Evolutionary conservation across 345 rosid species (phyloP).

Genomic region (Cardamine resedifolia): DNA sequence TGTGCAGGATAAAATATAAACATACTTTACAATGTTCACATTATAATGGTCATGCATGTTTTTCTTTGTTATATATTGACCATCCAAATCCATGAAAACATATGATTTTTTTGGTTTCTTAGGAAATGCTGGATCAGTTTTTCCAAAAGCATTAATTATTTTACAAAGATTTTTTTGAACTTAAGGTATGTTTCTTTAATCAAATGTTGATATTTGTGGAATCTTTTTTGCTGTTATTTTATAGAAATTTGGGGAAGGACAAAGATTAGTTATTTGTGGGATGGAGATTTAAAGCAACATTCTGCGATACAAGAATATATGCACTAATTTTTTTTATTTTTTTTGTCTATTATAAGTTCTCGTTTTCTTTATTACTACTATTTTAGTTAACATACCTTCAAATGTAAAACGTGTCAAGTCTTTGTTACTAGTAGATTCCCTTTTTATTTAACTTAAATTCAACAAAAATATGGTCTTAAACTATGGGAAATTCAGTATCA

Average conservation of each 20-base stretch:
- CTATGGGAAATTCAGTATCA: not conserved
- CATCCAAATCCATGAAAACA: not conserved
- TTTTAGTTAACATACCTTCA: slow-evolving; percentile 11
- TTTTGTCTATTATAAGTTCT: not conserved
- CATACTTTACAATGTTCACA: not conserved
- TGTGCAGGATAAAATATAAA: not conserved
- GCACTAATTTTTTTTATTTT: slow-evolving; percentile 5
- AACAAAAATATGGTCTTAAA: not conserved
- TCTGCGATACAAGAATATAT: slow-evolving; percentile 26
- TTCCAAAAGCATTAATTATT: not conserved
- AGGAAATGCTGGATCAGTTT: not conserved
- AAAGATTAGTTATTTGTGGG: slow-evolving; percentile 32
- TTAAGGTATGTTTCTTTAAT: slow-evolving; percentile 10
- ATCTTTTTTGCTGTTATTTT: slow-evolving; percentile 15
- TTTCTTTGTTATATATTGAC: not conserved
- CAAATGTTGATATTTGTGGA: slow-evolving; percentile 7
- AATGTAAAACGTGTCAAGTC: slow-evolving; percentile 23
- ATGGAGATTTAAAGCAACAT: slow-evolving; percentile 33
- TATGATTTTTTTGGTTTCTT: not conserved
- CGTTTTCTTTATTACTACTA: slow-evolving; percentile 14
- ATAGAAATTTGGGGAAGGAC: not conserved
- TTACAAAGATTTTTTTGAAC: not conserved
- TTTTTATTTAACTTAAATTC: not conserved
- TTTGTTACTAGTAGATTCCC: slow-evolving; percentile 21
- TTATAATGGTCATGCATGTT: not conserved